Percentiles rank a stretch among this genome's conserved stretches.
Evolutionary conservation across 78 protist genomes (phyloP).

Genomic region (Mastigamoeba balamuthi): DNA sequence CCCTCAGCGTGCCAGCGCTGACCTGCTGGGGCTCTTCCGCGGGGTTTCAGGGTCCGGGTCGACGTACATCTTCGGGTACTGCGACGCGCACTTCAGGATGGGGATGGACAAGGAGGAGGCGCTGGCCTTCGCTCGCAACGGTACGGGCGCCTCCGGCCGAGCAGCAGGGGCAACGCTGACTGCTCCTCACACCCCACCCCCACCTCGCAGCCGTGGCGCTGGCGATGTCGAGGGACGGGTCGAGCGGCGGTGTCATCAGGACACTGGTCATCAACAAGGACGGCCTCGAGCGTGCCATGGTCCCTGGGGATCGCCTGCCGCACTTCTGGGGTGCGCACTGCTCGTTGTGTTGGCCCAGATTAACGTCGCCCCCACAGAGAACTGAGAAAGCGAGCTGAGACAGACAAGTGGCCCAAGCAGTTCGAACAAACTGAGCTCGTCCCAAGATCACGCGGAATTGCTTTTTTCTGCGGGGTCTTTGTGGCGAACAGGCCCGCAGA

Average conservation of each 20-base stretch:
- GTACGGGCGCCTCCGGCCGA: neutral
- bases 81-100: constrained; percentile 78
- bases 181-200: neutral
- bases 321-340: constrained; percentile 34
- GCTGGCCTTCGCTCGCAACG: constrained; percentile 58
- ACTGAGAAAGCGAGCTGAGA: too few relatives aligned
- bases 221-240: constrained; percentile 95
- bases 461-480: too few relatives aligned
- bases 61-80: constrained; percentile 85
- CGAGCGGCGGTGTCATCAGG: constrained; percentile 96
- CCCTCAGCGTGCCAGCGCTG: neutral
- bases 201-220: constrained; percentile 57
- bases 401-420: too few relatives aligned
- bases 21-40: neutral
- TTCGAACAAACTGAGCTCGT: too few relatives aligned
- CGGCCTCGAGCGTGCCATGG: constrained; percentile 57
- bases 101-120: constrained; percentile 86
- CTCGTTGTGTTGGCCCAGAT: too few relatives aligned
- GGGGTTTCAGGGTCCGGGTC: constrained; percentile 73
- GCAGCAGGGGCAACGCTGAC: neutral
- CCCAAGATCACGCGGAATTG: too few relatives aligned
- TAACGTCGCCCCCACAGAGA: too few relatives aligned
- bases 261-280: constrained; percentile 50
- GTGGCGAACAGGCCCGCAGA: too few relatives aligned
- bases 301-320: constrained; percentile 58